Percentiles rank a stretch among this genome's conserved stretches.
Evolutionary conservation across 1,284 basidiomycete genomes (phyloP).

Genomic region (Tausonia pullulans): DNA sequence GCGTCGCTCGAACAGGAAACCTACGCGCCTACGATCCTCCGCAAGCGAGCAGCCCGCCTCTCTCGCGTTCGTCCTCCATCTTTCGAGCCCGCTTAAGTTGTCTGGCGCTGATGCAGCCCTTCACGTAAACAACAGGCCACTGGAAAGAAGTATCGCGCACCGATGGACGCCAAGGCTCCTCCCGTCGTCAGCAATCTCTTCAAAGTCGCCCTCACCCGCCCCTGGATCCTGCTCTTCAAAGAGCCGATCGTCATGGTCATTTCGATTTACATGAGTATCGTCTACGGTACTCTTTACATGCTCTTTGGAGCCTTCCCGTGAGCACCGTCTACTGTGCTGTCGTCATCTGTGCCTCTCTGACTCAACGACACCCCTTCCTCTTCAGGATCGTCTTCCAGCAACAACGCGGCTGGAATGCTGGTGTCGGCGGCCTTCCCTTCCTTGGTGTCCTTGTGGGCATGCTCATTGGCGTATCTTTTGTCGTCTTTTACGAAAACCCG

Average conservation of each 20-base stretch:
- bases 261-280: slow-evolving; percentile 38
- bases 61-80: slow-evolving; percentile 15
- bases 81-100: slow-evolving; percentile 16
- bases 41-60: slow-evolving; percentile 29
- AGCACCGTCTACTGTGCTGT: no score
- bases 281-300: slow-evolving; percentile 30
- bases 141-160: background rate
- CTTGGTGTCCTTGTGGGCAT: slow-evolving; percentile 11
- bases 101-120: slow-evolving; percentile 21
- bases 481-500: background rate
- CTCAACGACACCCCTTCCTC: slow-evolving; percentile 17
- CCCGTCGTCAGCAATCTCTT: slow-evolving; percentile 22
- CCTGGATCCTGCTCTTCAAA: slow-evolving; percentile 34
- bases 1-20: no score
- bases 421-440: slow-evolving; percentile 8
- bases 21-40: slow-evolving; percentile 18
- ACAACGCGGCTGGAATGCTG: slow-evolving; percentile 19
- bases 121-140: slow-evolving; percentile 20
- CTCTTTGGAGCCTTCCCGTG: background rate
- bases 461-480: background rate
- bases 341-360: background rate
- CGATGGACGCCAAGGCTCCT: slow-evolving; percentile 8
- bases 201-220: slow-evolving; percentile 32
- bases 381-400: slow-evolving; percentile 18
- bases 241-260: slow-evolving; percentile 38